phyloP scores from a whole-genome alignment of 495 filamentous ascomycete genomes.

The Apodospora peruviana region DNA sequence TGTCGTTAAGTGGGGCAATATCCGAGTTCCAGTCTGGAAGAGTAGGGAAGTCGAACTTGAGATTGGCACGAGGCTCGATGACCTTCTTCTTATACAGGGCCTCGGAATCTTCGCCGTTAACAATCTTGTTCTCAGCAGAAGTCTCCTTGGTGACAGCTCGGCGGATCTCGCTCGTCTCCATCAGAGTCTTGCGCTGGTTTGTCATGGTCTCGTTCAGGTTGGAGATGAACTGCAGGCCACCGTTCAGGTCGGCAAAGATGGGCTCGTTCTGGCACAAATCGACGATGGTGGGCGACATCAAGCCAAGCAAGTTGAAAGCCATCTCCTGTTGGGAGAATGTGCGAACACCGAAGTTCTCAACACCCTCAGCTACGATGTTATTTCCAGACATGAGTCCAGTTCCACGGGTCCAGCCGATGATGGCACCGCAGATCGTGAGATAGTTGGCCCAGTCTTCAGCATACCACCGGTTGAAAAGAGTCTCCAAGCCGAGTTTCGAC shows the following conservation, averaged over 20 bases:
- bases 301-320: constrained; percentile 96
- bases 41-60: constrained; percentile 91
- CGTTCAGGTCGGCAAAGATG: constrained; percentile 95
- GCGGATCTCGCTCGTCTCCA: constrained; percentile 90
- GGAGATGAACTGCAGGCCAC: constrained; percentile 93
- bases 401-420: constrained; percentile 98
- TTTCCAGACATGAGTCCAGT: constrained; percentile 98
- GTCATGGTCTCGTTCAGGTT: constrained; percentile 95
- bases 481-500: constrained; percentile 94
- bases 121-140: constrained; percentile 92
- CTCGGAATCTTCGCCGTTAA: constrained; percentile 90
- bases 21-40: constrained; percentile 89
- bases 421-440: constrained; percentile 96
- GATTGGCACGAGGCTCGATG: constrained; percentile 90
- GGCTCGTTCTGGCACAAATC: constrained; percentile 95
- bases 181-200: constrained; percentile 80
- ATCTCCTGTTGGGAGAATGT: constrained; percentile 99
- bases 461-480: constrained; percentile 97
- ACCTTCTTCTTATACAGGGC: constrained; percentile 89
- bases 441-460: constrained; percentile 97
- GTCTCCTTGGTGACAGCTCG: constrained; percentile 93
- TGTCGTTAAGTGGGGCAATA: constrained; percentile 77
- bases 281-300: constrained; percentile 92
- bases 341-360: constrained; percentile 92
- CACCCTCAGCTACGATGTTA: constrained; percentile 94